Conservation (phyloP, 129 eudicot genomes). For the Artemisia tridentata region DNA sequence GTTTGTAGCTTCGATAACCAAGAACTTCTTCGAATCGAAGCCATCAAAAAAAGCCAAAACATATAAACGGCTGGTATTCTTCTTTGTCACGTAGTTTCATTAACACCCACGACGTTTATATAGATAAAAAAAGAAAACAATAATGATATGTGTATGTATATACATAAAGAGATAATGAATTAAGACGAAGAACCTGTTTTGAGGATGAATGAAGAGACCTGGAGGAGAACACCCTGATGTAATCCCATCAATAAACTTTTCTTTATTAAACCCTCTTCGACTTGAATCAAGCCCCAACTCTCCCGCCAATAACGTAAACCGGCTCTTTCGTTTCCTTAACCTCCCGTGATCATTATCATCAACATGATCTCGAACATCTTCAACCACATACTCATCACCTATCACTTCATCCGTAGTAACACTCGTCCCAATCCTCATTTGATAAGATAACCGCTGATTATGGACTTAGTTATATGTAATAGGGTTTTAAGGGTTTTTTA, state of each 20-base stretch:
- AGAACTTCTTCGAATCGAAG: too few species aligned
- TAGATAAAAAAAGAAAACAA: too few species aligned
- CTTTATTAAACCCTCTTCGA: constrained; percentile 35
- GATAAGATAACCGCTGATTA: too few species aligned
- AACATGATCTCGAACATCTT: constrained; percentile 30
- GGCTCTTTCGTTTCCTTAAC: constrained; percentile 37
- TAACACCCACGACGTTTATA: too few species aligned
- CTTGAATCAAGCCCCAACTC: constrained; percentile 44
- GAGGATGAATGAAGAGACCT: constrained; percentile 61
- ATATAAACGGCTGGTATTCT: too few species aligned
- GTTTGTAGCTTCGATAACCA: too few species aligned
- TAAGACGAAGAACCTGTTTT: constrained; percentile 50
- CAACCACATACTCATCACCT: constrained; percentile 50
- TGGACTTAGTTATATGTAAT: too few species aligned
- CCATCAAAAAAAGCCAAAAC: too few species aligned
- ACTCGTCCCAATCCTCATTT: too few species aligned
- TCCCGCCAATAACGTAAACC: constrained; percentile 49
- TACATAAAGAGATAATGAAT: neutral
- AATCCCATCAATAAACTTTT: constrained; percentile 49
- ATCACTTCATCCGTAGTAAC: too few species aligned
- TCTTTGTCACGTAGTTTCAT: too few species aligned
- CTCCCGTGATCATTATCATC: constrained; percentile 38
- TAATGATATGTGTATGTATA: neutral
- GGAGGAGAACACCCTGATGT: constrained; percentile 40
- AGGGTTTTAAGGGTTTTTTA: too few species aligned